Conservation (phyloP, 345 rosid genomes). For the Brassica napus region Da-Ae NC_063447.1:14851501-14852000, state of each 20-base stretch:
- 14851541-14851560: constrained; percentile 60
- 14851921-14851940: not conserved
- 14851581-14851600: constrained; percentile 67
- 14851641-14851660: constrained; percentile 57
- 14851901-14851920: not conserved
- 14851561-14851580: constrained; percentile 47
- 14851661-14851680: not conserved
- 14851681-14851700: constrained; percentile 66
- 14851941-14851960: not conserved
- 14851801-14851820: not conserved
- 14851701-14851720: constrained; percentile 1
- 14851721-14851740: constrained; percentile 1
- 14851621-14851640: constrained; percentile 91
- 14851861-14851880: not conserved
- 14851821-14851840: not conserved
- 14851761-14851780: not conserved
- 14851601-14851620: constrained; percentile 99
- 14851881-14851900: not conserved
- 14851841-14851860: not conserved
- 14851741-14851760: not conserved
- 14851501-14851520: constrained; percentile 82
- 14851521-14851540: constrained; percentile 81
- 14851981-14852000: not conserved
- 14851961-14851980: not conserved
- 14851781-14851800: not conserved